Percentiles rank a stretch among this genome's conserved stretches.
Conservation (phyloP, 2,329 filamentous ascomycete species). For the Hawksworthiomyces lignivorus region DNA sequence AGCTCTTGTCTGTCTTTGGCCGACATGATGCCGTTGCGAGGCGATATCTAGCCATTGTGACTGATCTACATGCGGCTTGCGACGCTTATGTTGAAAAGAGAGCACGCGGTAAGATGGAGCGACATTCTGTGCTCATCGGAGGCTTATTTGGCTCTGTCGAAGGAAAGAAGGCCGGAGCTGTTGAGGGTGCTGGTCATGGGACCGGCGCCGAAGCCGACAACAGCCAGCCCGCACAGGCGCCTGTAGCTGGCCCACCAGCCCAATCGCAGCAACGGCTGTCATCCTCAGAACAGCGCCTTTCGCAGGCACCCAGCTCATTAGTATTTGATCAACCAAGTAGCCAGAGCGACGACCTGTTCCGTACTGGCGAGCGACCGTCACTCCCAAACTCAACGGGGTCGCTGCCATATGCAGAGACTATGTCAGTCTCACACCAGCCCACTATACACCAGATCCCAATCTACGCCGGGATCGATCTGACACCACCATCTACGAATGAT, state of each 20-base stretch:
- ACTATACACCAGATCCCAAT: not conserved
- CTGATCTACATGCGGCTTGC: constrained; percentile 19
- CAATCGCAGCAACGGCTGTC: too few relatives aligned
- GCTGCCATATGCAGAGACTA: not conserved
- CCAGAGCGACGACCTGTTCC: too few relatives aligned
- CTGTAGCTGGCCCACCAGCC: too few relatives aligned
- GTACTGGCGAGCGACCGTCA: not conserved
- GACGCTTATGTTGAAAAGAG: constrained; percentile 16
- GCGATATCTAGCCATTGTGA: constrained; percentile 18
- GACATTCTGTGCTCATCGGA: constrained; percentile 17
- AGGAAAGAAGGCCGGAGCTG: constrained; percentile 2
- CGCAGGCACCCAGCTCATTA: too few relatives aligned
- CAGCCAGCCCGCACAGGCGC: too few relatives aligned
- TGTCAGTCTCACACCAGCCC: not conserved
- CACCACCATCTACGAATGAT: constrained; percentile 6
- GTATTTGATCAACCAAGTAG: too few relatives aligned
- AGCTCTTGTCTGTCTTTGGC: constrained; percentile 19
- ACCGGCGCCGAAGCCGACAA: not conserved
- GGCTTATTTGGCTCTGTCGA: constrained; percentile 20
- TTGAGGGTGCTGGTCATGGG: not conserved
- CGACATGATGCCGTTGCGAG: constrained; percentile 18
- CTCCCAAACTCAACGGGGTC: not conserved
- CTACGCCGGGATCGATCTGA: constrained; percentile 6
- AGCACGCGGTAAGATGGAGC: constrained; percentile 18
- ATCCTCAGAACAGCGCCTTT: too few relatives aligned